Evolutionary conservation across 163 green algal genomes (phyloP).

Genomic region (Volvox carteri): DNA sequence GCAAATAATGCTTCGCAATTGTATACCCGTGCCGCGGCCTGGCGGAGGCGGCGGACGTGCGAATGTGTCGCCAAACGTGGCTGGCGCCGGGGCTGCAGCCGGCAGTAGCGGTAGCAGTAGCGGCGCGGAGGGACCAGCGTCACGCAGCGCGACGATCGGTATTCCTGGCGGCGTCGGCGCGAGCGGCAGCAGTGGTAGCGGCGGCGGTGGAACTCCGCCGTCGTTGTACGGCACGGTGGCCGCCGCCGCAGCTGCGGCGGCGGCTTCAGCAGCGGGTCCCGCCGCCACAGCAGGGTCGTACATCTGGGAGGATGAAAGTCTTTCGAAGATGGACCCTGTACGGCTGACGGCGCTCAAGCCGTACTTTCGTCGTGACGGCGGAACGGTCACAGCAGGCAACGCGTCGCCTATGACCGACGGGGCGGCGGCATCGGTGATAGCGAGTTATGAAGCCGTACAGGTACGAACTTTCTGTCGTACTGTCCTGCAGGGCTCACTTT

Average conservation of each 20-base stretch:
- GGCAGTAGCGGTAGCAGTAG: too few relatives aligned
- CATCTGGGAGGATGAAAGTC: slow-evolving; percentile 74
- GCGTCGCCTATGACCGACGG: slow-evolving; percentile 87
- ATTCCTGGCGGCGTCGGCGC: neutral
- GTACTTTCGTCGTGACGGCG: slow-evolving; percentile 78
- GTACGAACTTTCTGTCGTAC: too few relatives aligned
- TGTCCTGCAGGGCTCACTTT: neutral
- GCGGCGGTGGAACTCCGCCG: slow-evolving; percentile 22
- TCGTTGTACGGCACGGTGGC: slow-evolving; percentile 2
- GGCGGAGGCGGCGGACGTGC: neutral
- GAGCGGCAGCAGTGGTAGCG: too few relatives aligned
- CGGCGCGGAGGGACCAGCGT: neutral
- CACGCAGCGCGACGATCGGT: slow-evolving; percentile 7
- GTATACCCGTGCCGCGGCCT: slow-evolving; percentile 71
- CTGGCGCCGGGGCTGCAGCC: slow-evolving; percentile 7
- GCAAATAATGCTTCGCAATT: too few relatives aligned
- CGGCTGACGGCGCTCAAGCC: slow-evolving; percentile 86
- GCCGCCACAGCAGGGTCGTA: neutral
- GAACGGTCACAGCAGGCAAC: slow-evolving; percentile 91
- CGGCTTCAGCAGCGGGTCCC: neutral
- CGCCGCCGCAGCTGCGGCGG: slow-evolving; percentile 16
- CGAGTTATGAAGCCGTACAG: slow-evolving; percentile 51
- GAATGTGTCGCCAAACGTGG: neutral
- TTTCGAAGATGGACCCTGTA: slow-evolving; percentile 78
- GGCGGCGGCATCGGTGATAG: slow-evolving; percentile 87